Conservation (phyloP, 2,329 filamentous ascomycete genomes). For the Periglandula ipomoeae region DNA sequence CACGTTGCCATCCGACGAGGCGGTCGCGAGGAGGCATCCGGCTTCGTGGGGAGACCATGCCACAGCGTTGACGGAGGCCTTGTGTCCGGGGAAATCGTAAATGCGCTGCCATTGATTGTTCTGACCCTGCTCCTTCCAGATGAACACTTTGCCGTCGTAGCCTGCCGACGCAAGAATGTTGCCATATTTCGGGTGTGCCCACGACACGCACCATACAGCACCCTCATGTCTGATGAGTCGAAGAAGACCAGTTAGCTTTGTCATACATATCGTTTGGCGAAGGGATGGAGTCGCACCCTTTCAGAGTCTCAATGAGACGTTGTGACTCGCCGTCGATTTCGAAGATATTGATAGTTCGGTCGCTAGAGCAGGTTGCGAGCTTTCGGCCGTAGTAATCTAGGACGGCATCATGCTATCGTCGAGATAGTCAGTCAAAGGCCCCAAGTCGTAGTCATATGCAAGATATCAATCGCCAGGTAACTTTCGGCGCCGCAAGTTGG, state of each 20-base stretch:
- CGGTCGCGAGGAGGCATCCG: constrained; percentile 89
- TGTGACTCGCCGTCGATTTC: constrained; percentile 93
- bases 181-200: constrained; percentile 97
- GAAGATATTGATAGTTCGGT: constrained; percentile 99
- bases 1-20: constrained; percentile 87
- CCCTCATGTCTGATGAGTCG: constrained; percentile 72
- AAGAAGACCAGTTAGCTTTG: constrained; percentile 9
- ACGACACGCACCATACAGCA: constrained; percentile 94
- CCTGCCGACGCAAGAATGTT: constrained; percentile 92
- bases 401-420: constrained; percentile 78
- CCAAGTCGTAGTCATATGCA: too few relatives aligned
- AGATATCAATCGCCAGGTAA: not conserved
- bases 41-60: constrained; percentile 96
- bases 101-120: constrained; percentile 69
- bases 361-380: constrained; percentile 93
- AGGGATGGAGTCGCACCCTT: constrained; percentile 54
- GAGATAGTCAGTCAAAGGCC: constrained; percentile 12
- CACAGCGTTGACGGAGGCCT: constrained; percentile 92
- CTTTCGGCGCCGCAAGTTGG: not conserved
- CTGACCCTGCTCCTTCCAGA: constrained; percentile 79
- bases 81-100: constrained; percentile 89
- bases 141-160: constrained; percentile 96
- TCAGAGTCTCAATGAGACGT: constrained; percentile 82
- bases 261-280: not conserved
- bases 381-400: constrained; percentile 97